Conservation (phyloP, 176 grass and related monocot genomes). For the Oryza brachyantha region DNA sequence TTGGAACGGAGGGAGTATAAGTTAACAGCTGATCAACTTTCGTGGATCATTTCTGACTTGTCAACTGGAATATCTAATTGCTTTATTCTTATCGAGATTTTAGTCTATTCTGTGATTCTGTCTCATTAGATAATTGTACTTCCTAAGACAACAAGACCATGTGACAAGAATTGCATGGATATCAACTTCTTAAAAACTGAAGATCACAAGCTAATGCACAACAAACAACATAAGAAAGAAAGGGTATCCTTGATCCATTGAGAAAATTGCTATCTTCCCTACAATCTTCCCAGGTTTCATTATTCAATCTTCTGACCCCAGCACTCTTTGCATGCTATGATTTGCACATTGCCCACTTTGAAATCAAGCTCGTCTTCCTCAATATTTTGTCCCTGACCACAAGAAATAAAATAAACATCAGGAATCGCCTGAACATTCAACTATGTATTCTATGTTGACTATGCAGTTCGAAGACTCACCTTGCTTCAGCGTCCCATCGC, state of each 20-base stretch:
- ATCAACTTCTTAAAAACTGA: background rate
- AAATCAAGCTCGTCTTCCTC: constrained; percentile 68
- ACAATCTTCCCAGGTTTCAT: constrained; percentile 85
- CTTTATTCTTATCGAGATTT: background rate
- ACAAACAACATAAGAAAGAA: constrained; percentile 22
- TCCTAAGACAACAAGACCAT: background rate
- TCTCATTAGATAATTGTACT: background rate
- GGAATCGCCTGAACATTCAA: background rate
- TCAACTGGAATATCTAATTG: background rate
- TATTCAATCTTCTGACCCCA: constrained; percentile 83
- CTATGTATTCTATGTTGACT: background rate
- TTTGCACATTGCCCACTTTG: constrained; percentile 81
- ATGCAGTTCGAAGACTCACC: too few relatives aligned
- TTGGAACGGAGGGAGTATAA: too few relatives aligned
- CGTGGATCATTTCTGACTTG: background rate
- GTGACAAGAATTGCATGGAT: background rate
- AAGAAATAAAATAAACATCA: background rate
- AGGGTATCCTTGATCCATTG: background rate
- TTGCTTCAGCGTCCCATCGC: too few relatives aligned
- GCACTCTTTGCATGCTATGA: constrained; percentile 73
- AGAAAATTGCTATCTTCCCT: constrained; percentile 32
- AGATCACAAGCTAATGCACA: background rate
- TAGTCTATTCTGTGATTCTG: background rate
- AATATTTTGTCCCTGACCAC: constrained; percentile 40
- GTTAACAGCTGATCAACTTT: background rate